Evolutionary conservation across 805 yeast genomes (phyloP), one percentile per base, ranked within the genome.

Genomic region (Metschnikowia cerradonensis): DNA sequence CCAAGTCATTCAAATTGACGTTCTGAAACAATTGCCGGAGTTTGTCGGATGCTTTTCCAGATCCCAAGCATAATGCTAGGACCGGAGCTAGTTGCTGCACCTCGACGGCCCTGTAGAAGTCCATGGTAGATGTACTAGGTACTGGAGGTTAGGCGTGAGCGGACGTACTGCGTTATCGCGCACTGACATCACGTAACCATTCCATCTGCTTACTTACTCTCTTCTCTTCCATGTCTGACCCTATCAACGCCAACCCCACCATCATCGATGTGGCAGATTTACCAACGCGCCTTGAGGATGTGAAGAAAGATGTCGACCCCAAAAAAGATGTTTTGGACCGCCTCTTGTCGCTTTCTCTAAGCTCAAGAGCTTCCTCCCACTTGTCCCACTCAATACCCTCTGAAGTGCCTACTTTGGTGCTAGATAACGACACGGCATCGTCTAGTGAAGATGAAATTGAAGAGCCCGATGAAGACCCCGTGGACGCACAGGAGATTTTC

Each of bases 211-310:
- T 37, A 39, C 42, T 37, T 19, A 39, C 17, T 23, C 45, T n/a
- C n/a, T 13, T 13, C 40, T 42, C 22, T 17, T 14, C 6, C 39
- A 87, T 86, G 92, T 75, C 90, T 1, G 96, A 89, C 51, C 86
- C 86, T 17, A 84, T 92, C 52, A 92, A 92, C 67, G 96, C 96
- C 31, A 91, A 90, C 64, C 99, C 99, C 20, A 83, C 85, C 32
- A 83, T 92, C 37, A 69, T 90, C 44, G 96, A 90, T 59, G 81
- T 79, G 8, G 80, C 84, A 31, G 79, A 82, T 49, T 79, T 92
- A 23, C 97, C 98, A 1, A 86, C 84, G 0, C 78, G 97, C 57
- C 63, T 67, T 32, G 59, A 53, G 15, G 52, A 50, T 33, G 42
- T 51, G 11, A 50, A 45, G 3, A 38, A 32, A 15, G 53, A 53